phyloP scores from a whole-genome alignment of 2,329 filamentous ascomycete species.

The Pseudocercospora pini-densiflorae region DNA sequence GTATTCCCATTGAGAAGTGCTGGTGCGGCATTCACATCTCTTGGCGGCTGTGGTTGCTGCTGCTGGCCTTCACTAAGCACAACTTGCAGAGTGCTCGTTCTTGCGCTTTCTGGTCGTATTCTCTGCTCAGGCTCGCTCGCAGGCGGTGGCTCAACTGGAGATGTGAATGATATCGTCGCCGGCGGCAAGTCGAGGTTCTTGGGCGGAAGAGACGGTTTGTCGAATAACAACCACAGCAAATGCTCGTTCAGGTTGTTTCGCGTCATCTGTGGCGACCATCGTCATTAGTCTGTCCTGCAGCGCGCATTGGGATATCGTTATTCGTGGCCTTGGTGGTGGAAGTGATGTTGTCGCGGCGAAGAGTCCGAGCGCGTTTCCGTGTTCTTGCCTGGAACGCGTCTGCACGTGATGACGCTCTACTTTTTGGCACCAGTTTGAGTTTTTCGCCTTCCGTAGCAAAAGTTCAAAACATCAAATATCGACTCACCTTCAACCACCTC shows the following conservation, averaged over 20 bases:
- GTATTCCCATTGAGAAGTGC: slow-evolving; percentile 4
- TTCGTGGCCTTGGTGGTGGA: not conserved
- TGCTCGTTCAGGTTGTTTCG: slow-evolving; percentile 54
- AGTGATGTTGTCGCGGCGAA: slow-evolving; percentile 7
- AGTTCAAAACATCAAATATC: slow-evolving; percentile 8
- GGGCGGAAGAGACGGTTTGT: slow-evolving; percentile 50
- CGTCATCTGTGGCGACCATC: slow-evolving; percentile 48
- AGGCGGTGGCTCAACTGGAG: slow-evolving; percentile 12
- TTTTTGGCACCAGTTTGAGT: not conserved
- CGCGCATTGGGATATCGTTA: slow-evolving; percentile 6
- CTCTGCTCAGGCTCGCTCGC: slow-evolving; percentile 15
- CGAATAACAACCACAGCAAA: slow-evolving; percentile 53
- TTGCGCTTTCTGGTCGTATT: not conserved
- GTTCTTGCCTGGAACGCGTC: not conserved
- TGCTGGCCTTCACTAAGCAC: not conserved
- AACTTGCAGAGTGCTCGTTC: not conserved
- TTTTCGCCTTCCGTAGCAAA: slow-evolving; percentile 13
- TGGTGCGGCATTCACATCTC: not conserved
- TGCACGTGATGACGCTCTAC: slow-evolving; percentile 1
- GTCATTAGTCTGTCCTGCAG: not conserved
- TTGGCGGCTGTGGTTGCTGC: too few relatives aligned
- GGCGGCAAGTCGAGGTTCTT: slow-evolving; percentile 28
- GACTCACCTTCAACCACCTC: not conserved
- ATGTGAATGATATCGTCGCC: slow-evolving; percentile 22
- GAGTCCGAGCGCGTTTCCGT: not conserved